Conservation (phyloP, 23 red algal species). For the Gracilaria vermiculophylla region DNA sequence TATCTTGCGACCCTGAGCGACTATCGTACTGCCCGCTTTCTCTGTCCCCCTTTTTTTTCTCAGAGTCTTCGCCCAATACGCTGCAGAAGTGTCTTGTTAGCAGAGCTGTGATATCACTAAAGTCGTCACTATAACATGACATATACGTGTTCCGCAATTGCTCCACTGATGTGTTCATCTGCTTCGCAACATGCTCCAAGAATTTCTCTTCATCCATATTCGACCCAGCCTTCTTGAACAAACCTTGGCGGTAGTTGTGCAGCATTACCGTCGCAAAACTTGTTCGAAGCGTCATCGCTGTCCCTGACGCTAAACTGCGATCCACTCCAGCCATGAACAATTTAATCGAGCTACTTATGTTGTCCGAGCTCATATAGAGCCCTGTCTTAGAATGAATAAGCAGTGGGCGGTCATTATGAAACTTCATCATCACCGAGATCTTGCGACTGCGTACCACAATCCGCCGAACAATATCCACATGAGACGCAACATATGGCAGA, state of each 20-base stretch:
- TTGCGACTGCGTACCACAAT: not conserved
- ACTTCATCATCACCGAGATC: not conserved
- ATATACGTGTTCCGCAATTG: conserved; percentile 3
- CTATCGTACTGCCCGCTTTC: no score
- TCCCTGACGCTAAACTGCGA: not conserved
- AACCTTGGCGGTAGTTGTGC: not conserved
- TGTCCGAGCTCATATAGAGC: not conserved
- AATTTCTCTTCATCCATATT: not conserved
- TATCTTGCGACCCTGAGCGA: no score
- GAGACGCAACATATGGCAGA: not conserved
- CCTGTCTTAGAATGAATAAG: not conserved
- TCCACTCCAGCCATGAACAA: not conserved
- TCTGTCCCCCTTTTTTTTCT: not conserved
- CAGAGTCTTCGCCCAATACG: not conserved
- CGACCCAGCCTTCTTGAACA: not conserved
- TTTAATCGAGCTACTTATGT: not conserved
- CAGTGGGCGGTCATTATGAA: not conserved
- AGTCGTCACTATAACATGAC: not conserved
- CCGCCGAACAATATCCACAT: not conserved
- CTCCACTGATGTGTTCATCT: conserved; percentile 41
- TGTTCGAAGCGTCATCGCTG: conserved; percentile 12
- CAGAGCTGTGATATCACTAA: not conserved
- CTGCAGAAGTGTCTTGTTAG: not conserved
- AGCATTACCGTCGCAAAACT: conserved; percentile 21
- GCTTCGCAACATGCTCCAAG: conserved; percentile 11